Evolutionary conservation across 192 early-diverging fungal genomes (phyloP).

Genomic region (Phlyctochytrium planicorne): DNA sequence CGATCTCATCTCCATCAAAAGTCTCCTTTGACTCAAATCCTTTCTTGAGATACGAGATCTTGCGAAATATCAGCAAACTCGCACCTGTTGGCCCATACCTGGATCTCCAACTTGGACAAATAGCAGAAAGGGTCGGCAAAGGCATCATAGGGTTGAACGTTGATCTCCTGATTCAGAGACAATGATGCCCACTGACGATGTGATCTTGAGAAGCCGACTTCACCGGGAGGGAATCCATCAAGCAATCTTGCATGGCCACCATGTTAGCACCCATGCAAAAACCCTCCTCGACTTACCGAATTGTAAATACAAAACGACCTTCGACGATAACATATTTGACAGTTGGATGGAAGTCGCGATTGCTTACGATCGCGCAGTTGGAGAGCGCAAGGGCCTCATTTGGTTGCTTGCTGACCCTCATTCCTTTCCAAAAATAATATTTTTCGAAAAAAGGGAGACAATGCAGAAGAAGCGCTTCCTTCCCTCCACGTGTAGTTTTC

Average conservation of each 20-base stretch:
- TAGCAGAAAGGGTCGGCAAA: conserved; percentile 45
- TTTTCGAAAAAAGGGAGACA: too few relatives aligned
- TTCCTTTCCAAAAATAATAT: too few relatives aligned
- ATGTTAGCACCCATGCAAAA: too few relatives aligned
- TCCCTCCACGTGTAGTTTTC: too few relatives aligned
- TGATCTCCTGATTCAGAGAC: conserved; percentile 60
- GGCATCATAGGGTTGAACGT: conserved; percentile 66
- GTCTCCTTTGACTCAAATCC: conserved; percentile 42
- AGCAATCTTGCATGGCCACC: conserved; percentile 37
- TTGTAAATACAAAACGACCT: conserved; percentile 77
- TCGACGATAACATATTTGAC: conserved; percentile 76
- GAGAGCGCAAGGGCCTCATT: conserved; percentile 53
- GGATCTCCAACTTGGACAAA: conserved; percentile 42
- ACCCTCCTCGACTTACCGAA: too few relatives aligned
- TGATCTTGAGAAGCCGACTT: conserved; percentile 52
- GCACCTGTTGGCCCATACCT: conserved; percentile 28
- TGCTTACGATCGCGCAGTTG: conserved; percentile 76
- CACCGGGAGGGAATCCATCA: conserved; percentile 40
- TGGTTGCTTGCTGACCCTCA: too few relatives aligned
- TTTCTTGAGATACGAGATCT: conserved; percentile 32
- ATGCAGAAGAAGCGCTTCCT: too few relatives aligned
- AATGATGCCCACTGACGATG: conserved; percentile 70
- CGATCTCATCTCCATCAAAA: conserved; percentile 75
- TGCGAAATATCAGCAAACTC: neutral
- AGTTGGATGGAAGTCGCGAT: conserved; percentile 67